These are phyloP conservation scores for Lobosporangium transversale DNA, from an alignment of 192 early-diverging fungal genomes.

Conservation along the genomic window DNA sequence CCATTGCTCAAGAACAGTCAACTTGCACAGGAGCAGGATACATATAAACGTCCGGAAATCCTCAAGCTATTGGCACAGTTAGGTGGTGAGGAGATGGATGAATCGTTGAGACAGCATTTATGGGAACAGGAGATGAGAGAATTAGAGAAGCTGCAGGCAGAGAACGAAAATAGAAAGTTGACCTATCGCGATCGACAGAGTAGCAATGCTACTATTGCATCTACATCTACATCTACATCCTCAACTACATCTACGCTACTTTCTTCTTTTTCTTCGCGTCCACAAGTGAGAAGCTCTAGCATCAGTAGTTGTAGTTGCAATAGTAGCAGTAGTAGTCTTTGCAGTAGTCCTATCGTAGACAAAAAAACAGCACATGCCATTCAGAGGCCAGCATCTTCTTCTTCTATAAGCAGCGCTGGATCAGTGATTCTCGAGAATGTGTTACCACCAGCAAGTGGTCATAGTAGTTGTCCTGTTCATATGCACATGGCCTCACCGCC, in stretches of 20 bases:
- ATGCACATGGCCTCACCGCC: background rate
- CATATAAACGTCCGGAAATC: conserved; percentile 65
- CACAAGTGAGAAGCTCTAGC: conserved; percentile 20
- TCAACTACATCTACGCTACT: too few relatives aligned
- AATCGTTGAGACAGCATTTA: conserved; percentile 10
- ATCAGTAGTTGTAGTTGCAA: conserved; percentile 24
- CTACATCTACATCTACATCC: background rate
- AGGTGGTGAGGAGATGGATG: conserved; percentile 33
- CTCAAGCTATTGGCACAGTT: conserved; percentile 54
- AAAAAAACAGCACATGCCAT: too few relatives aligned
- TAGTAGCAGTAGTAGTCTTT: conserved; percentile 9
- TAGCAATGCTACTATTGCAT: conserved; percentile 5
- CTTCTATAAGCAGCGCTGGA: conserved; percentile 6
- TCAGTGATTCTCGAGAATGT: conserved; percentile 21
- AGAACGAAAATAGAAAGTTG: background rate
- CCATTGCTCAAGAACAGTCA: conserved; percentile 75
- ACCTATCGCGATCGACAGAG: conserved; percentile 42
- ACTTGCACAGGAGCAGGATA: conserved; percentile 27
- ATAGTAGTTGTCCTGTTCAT: conserved; percentile 30
- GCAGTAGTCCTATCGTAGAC: conserved; percentile 9
- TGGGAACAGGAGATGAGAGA: conserved; percentile 28
- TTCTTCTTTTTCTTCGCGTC: too few relatives aligned
- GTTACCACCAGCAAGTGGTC: conserved; percentile 15
- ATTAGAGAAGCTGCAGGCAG: background rate
- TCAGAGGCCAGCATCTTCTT: too few relatives aligned